Evolutionary conservation across 176 grass and related monocot genomes (phyloP).

Genomic region (Coix lacrymajobi): DNA sequence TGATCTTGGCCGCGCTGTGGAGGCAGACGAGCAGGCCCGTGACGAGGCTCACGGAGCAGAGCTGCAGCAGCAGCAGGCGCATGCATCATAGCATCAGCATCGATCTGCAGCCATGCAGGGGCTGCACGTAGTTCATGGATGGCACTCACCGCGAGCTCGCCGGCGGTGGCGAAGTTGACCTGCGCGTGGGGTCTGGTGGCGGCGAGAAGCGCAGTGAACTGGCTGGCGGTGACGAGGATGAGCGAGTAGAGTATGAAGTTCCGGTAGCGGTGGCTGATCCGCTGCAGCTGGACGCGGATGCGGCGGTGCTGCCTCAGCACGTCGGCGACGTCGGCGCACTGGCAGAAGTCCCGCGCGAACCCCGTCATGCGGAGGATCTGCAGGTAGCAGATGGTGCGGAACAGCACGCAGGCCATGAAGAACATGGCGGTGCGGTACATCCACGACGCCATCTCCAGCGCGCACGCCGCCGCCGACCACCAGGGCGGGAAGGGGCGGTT

Average conservation of each 20-base stretch:
- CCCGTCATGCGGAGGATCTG: conserved; percentile 81
- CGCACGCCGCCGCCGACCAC: conserved; percentile 41
- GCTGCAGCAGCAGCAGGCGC: conserved; percentile 18
- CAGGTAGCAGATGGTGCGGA: conserved; percentile 76
- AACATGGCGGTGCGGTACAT: conserved; percentile 67
- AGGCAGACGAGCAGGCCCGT: conserved; percentile 73
- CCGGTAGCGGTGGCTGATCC: conserved; percentile 75
- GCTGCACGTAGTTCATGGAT: neutral
- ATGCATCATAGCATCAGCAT: neutral
- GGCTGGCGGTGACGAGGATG: conserved; percentile 63
- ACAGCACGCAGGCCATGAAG: conserved; percentile 69
- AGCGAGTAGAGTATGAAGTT: conserved; percentile 68
- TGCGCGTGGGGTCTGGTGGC: conserved; percentile 54
- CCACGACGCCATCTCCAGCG: conserved; percentile 67
- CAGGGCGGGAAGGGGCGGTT: conserved; percentile 22
- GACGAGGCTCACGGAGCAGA: conserved; percentile 73
- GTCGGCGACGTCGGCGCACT: conserved; percentile 48
- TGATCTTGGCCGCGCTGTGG: conserved; percentile 87
- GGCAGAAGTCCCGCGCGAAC: conserved; percentile 55
- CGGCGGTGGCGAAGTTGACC: conserved; percentile 64
- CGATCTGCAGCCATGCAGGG: neutral
- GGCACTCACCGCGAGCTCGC: conserved; percentile 66
- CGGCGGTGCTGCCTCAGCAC: conserved; percentile 63
- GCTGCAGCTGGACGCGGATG: conserved; percentile 55
- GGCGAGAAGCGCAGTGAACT: conserved; percentile 61